Percentiles rank a stretch among this genome's conserved stretches.
Evolutionary conservation across 768 basidiomycete species (phyloP).

Genomic region (Hericium erinaceus): DNA sequence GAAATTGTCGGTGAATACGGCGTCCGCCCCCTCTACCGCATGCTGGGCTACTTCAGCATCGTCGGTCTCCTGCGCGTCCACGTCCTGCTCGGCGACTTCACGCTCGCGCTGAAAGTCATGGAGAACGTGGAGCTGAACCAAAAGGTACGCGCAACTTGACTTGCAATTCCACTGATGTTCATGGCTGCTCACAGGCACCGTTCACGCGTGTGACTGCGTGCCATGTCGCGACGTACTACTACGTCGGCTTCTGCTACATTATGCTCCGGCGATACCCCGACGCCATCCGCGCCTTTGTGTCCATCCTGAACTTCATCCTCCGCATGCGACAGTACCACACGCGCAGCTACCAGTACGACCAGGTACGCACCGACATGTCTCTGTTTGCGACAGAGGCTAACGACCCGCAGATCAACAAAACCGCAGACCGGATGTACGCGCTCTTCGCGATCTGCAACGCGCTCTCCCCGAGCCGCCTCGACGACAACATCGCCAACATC

Average conservation of each 20-base stretch:
- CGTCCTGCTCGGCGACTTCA: constrained; percentile 91
- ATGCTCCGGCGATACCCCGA: constrained; percentile 92
- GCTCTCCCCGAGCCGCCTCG: constrained; percentile 83
- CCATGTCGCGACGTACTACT: constrained; percentile 91
- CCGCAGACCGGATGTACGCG: constrained; percentile 96
- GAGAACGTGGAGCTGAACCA: constrained; percentile 89
- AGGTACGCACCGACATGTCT: constrained; percentile 34
- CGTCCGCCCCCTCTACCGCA: constrained; percentile 79
- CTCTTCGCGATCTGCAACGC: constrained; percentile 90
- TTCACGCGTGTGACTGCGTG: constrained; percentile 94
- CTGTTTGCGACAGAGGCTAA: background rate
- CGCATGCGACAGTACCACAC: constrained; percentile 97
- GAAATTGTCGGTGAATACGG: constrained; percentile 91
- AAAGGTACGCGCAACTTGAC: constrained; percentile 40
- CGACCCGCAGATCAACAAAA: constrained; percentile 80
- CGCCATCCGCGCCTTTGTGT: constrained; percentile 88
- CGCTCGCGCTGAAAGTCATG: constrained; percentile 90
- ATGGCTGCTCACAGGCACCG: constrained; percentile 44
- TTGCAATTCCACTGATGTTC: background rate
- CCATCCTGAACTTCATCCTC: constrained; percentile 90
- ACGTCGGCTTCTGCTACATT: constrained; percentile 95
- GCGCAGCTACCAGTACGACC: constrained; percentile 92
- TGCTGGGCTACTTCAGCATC: constrained; percentile 94
- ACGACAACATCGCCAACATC: constrained; percentile 89
- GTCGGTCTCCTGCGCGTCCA: constrained; percentile 94